Evolutionary conservation across 2,329 filamentous ascomycete genomes (phyloP).

Genomic region (Penicillium sp.): DNA sequence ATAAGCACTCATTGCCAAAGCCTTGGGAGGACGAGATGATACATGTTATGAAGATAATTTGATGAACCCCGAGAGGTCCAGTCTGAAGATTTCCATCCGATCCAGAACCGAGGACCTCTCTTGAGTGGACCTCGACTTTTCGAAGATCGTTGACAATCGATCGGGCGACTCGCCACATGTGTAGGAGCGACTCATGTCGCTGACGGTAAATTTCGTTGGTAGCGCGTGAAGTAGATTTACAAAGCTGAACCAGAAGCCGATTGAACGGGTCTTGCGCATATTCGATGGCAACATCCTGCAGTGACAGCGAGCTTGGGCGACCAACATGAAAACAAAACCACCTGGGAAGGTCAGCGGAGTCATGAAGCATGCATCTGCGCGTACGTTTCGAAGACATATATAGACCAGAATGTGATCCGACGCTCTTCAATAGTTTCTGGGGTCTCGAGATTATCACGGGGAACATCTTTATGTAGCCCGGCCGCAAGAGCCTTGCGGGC

Average conservation of each 20-base stretch:
- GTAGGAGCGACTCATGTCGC: constrained; percentile 36
- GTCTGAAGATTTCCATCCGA: constrained; percentile 35
- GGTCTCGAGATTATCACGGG: constrained; percentile 26
- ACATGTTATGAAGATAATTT: constrained; percentile 40
- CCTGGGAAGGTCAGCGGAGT: constrained; percentile 19
- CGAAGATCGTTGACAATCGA: constrained; percentile 32
- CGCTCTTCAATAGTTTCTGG: constrained; percentile 36
- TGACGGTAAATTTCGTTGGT: constrained; percentile 40
- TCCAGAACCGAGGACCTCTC: constrained; percentile 29
- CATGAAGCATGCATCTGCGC: constrained; percentile 7
- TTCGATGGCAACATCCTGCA: constrained; percentile 36
- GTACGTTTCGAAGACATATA: constrained; percentile 44
- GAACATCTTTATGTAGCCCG: constrained; percentile 42
- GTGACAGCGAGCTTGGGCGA: constrained; percentile 38
- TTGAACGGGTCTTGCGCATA: constrained; percentile 39
- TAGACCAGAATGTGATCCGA: constrained; percentile 37
- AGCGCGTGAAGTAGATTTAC: constrained; percentile 40
- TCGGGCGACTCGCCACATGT: constrained; percentile 35
- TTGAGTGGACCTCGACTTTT: constrained; percentile 23
- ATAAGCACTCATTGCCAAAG: neutral
- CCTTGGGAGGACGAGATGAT: constrained; percentile 7
- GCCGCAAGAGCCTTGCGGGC: constrained; percentile 42
- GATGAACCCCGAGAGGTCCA: constrained; percentile 39
- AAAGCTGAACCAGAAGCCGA: constrained; percentile 33
- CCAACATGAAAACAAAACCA: constrained; percentile 44